Conservation (phyloP, 768 basidiomycete species). For the Coprinopsis cinerea region DNA sequence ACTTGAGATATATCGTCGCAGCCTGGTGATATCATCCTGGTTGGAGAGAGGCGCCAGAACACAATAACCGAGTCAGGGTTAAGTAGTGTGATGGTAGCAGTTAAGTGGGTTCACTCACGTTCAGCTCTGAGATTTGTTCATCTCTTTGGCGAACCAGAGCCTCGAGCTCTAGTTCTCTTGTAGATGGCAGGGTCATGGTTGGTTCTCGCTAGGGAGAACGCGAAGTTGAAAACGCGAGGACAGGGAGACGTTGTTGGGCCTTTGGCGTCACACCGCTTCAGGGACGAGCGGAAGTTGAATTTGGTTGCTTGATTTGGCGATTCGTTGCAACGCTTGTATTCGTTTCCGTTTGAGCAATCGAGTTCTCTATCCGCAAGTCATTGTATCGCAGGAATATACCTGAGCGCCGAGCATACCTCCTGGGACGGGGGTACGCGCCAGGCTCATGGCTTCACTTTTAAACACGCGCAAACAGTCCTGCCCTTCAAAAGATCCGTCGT, state of each 20-base stretch:
- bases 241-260: neutral
- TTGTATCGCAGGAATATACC: no score
- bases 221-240: constrained; percentile 6
- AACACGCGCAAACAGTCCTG: neutral
- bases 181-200: constrained; percentile 63
- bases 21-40: constrained; percentile 68
- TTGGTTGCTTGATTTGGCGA: neutral
- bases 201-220: constrained; percentile 7
- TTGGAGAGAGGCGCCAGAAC: constrained; percentile 6
- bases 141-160: constrained; percentile 71
- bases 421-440: neutral
- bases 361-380: no score
- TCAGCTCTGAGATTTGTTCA: constrained; percentile 63
- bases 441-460: neutral
- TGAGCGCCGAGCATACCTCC: no score
- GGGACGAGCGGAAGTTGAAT: constrained; percentile 7
- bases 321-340: no score
- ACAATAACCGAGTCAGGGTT: neutral
- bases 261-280: constrained; percentile 3
- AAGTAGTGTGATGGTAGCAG: neutral
- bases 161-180: constrained; percentile 79
- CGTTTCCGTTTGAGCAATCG: no score
- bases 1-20: constrained; percentile 58
- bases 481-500: neutral
- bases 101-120: constrained; percentile 39